Percentiles rank a stretch among this genome's conserved stretches.
phyloP scores from a whole-genome alignment of 1,139 yeast species.

The Trichomonascaceae sp. region DNA sequence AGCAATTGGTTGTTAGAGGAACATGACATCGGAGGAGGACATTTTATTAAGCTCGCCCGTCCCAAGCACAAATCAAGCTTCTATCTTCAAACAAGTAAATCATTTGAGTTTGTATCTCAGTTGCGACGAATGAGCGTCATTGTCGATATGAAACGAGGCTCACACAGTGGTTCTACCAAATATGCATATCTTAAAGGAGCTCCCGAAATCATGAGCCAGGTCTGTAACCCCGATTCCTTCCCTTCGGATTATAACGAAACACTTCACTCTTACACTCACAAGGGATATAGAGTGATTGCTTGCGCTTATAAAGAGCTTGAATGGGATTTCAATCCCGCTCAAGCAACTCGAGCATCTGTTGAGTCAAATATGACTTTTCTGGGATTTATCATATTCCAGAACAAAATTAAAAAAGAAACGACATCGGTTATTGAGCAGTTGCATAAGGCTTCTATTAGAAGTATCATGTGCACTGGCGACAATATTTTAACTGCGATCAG shows the following conservation, averaged over 20 bases:
- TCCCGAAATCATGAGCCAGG: slow-evolving; percentile 85
- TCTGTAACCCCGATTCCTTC: slow-evolving; percentile 63
- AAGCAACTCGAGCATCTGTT: slow-evolving; percentile 48
- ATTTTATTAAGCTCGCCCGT: slow-evolving; percentile 35
- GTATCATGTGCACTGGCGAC: slow-evolving; percentile 97
- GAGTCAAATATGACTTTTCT: slow-evolving; percentile 66
- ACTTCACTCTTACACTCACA: slow-evolving; percentile 79
- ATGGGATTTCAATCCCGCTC: slow-evolving; percentile 20
- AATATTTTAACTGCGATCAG: slow-evolving; percentile 90
- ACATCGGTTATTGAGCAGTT: slow-evolving; percentile 54
- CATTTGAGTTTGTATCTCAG: slow-evolving; percentile 78
- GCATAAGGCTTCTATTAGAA: slow-evolving; percentile 61
- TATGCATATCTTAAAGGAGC: slow-evolving; percentile 85
- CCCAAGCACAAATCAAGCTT: slow-evolving; percentile 32
- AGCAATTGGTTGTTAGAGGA: slow-evolving; percentile 73
- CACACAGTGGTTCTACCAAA: slow-evolving; percentile 12
- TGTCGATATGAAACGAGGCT: slow-evolving; percentile 36
- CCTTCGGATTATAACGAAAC: slow-evolving; percentile 72
- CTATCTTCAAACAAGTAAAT: slow-evolving; percentile 53
- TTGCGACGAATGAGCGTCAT: slow-evolving; percentile 89
- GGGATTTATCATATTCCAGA: slow-evolving; percentile 91
- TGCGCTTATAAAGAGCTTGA: slow-evolving; percentile 65
- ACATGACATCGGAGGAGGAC: slow-evolving; percentile 41
- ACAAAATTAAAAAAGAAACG: slow-evolving; percentile 71
- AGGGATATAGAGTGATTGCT: slow-evolving; percentile 92